These are phyloP conservation scores for Pseudogymnoascus verrucosus DNA, from an alignment of 2,329 filamentous ascomycete genomes.

Conservation along the genomic window DNA sequence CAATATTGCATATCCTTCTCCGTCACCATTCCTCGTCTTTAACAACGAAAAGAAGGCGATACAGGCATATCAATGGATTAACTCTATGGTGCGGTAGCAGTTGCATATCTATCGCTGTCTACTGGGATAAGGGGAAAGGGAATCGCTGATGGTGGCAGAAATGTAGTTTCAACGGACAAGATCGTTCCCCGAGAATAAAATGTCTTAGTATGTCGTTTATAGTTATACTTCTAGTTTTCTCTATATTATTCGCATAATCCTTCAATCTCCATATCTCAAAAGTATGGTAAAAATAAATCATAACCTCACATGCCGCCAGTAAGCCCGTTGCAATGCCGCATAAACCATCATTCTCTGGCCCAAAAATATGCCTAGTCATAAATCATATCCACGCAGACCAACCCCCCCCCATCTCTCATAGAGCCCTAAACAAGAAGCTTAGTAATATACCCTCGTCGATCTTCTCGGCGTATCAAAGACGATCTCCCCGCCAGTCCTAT, in stretches of 20 bases:
- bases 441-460: slow-evolving; percentile 3
- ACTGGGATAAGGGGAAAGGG: not conserved
- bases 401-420: not conserved
- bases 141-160: not conserved
- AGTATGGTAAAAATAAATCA: not conserved
- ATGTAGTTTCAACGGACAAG: not conserved
- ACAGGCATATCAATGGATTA: not conserved
- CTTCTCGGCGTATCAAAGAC: slow-evolving; percentile 43
- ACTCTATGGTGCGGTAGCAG: not conserved
- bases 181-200: not conserved
- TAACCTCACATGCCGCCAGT: not conserved
- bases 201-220: not conserved
- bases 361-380: not conserved
- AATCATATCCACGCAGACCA: slow-evolving; percentile 1
- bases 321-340: not conserved
- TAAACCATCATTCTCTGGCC: not conserved
- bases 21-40: not conserved
- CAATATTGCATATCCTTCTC: slow-evolving; percentile 14
- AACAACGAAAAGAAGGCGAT: not conserved
- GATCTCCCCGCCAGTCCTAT: slow-evolving; percentile 57
- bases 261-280: not conserved
- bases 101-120: not conserved
- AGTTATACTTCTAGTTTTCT: not conserved
- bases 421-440: not conserved
- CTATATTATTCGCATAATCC: not conserved